Base-by-base conservation (phyloP, 306 rosid genomes). In the Crataegus laevigata region DNA sequence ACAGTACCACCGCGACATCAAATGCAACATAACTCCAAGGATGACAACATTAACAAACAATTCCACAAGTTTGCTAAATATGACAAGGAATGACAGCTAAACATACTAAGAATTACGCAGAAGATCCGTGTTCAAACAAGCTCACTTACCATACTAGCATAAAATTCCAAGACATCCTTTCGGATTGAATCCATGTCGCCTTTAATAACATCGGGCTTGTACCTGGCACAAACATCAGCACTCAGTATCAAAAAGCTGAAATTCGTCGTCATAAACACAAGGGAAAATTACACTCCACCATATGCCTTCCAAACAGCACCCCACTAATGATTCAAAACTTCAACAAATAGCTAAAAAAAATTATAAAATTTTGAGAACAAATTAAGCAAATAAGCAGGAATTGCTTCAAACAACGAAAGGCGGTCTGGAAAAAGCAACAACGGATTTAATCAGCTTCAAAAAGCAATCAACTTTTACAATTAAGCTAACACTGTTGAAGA, bases 121-220 rank as follows among this genome's bases (percentile, higher is more conserved):
- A 11, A 71, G 66, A 72, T 14, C 17, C 6, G 5, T 38, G 67
- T 42, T 34, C 68, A 66, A 59, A 43, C 36, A 50, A 57, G 60
- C 21, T 54, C 19, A 61, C 40, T 64, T 79, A 94, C 99, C 89
- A 83, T 77, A 62, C 74, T 84, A 75, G 75, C 61, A 78, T 92
- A 92, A 80, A 86, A 94, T 15, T 82, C 92, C 47, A 92, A 84
- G 72, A 94, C 97, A 30, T 94, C 99, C 66, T 77, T 42, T 65
- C 93, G 85, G 68, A 90, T 79, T 69, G 99, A 94, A 78, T 94
- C 99, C 99, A 94, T 81, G 73, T 94, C 99, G 57, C 99, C 99
- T 79, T 88, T 89, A 52, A 94, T 92, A 71, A 83, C 93, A 81
- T 94, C 96, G 2, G 99, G 99, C 86, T 81, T 88, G 89, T 86